phyloP scores from a whole-genome alignment of 2,329 filamentous ascomycete species.

The Sporothrix variecibatus region DNA sequence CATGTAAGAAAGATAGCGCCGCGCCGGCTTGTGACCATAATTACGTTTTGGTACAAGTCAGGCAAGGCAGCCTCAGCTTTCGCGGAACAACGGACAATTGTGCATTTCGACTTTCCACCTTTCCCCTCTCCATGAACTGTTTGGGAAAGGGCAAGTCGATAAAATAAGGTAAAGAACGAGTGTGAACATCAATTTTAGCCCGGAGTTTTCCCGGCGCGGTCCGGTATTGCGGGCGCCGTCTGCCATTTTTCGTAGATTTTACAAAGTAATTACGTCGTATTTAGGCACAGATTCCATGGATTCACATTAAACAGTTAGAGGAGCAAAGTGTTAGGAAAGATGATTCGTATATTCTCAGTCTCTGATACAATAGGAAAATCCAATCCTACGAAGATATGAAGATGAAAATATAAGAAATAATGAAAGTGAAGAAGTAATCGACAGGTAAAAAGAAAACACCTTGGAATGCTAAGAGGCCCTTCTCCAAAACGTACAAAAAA shows the following conservation, averaged over 20 bases:
- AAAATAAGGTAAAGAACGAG: not conserved
- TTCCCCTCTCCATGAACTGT: not conserved
- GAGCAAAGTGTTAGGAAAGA: not conserved
- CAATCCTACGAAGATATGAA: not conserved
- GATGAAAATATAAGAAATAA: not conserved
- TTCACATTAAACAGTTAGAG: not conserved
- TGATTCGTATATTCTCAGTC: conserved; percentile 1
- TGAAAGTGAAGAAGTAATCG: not conserved
- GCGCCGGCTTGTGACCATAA: not conserved
- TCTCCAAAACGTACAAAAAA: conserved; percentile 1
- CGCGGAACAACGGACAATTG: not conserved
- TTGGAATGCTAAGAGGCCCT: conserved; percentile 2
- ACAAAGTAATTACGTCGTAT: too few relatives aligned
- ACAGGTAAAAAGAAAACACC: not conserved
- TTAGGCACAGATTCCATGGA: not conserved
- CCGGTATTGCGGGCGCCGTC: conserved; percentile 9
- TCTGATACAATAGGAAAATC: not conserved
- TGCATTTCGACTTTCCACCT: not conserved
- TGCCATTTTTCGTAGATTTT: not conserved
- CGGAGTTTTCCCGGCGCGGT: conserved; percentile 1
- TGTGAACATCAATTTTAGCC: not conserved
- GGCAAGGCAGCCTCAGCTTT: not conserved
- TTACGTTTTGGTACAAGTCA: not conserved
- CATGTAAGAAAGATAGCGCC: not conserved
- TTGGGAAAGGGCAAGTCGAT: too few relatives aligned